phyloP scores from a whole-genome alignment of 768 basidiomycete genomes.

The Rhodocollybia butyracea region DNA sequence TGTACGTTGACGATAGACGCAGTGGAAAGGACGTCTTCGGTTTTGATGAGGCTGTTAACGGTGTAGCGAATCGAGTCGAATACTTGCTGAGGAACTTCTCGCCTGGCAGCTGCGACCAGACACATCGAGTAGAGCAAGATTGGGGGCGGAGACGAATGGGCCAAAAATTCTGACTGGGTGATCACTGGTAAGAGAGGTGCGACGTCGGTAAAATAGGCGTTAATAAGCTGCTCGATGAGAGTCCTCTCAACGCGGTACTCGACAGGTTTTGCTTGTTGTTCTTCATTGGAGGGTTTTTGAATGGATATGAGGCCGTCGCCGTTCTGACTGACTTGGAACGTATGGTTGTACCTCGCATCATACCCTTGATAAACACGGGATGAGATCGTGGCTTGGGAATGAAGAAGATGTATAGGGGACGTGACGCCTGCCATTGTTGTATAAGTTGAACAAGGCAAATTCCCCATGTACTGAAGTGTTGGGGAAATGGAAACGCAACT shows the following conservation, averaged over 20 bases:
- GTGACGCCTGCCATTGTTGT: slow-evolving; percentile 74
- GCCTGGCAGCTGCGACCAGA: slow-evolving; percentile 82
- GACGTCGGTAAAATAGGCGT: slow-evolving; percentile 88
- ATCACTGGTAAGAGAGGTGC: slow-evolving; percentile 89
- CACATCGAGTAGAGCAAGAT: slow-evolving; percentile 93
- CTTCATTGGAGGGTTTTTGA: slow-evolving; percentile 57
- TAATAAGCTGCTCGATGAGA: slow-evolving; percentile 77
- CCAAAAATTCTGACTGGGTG: slow-evolving; percentile 84
- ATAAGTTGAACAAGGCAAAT: slow-evolving; percentile 35
- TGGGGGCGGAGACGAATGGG: slow-evolving; percentile 66
- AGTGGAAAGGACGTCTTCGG: slow-evolving; percentile 88
- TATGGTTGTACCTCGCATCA: slow-evolving; percentile 84
- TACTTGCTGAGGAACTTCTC: slow-evolving; percentile 79
- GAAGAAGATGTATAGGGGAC: slow-evolving; percentile 79
- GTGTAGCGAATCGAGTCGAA: slow-evolving; percentile 88
- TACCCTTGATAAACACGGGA: slow-evolving; percentile 83
- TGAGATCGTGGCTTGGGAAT: slow-evolving; percentile 85
- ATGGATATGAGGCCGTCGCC: slow-evolving; percentile 90
- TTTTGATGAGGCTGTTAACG: slow-evolving; percentile 83
- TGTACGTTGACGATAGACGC: slow-evolving; percentile 86
- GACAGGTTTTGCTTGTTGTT: slow-evolving; percentile 57
- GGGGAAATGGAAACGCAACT: slow-evolving; percentile 18
- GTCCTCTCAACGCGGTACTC: slow-evolving; percentile 77
- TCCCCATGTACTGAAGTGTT: slow-evolving; percentile 12
- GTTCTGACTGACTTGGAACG: slow-evolving; percentile 77